Evolutionary conservation across 2,329 filamentous ascomycete species (phyloP).

Genomic region (Apiospora marii): DNA sequence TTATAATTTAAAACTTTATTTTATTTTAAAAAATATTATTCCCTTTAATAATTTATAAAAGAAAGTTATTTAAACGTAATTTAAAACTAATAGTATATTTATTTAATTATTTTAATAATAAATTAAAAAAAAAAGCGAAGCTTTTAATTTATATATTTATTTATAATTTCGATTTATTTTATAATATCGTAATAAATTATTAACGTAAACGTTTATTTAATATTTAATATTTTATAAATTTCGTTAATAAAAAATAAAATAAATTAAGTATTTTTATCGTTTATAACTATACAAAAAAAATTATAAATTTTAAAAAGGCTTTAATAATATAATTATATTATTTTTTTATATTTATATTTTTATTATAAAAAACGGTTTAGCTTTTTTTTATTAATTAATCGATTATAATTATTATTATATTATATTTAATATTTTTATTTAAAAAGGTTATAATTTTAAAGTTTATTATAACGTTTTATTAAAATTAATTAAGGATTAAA

Average conservation of each 20-base stretch:
- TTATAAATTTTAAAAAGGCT: not conserved
- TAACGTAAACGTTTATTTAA: slow-evolving; percentile 11
- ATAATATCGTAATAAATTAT: slow-evolving; percentile 26
- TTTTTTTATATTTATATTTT: slow-evolving; percentile 25
- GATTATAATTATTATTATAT: slow-evolving; percentile 14
- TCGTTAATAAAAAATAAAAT: slow-evolving; percentile 22
- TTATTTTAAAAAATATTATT: too few relatives aligned
- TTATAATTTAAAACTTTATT: too few relatives aligned
- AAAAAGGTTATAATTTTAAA: not conserved
- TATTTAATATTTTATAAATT: slow-evolving; percentile 27
- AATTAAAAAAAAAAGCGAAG: not conserved
- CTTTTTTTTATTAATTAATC: slow-evolving; percentile 1
- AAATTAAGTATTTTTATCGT: slow-evolving; percentile 25
- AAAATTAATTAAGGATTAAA: not conserved
- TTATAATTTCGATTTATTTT: slow-evolving; percentile 29
- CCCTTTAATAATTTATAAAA: not conserved
- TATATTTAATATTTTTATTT: slow-evolving; percentile 2
- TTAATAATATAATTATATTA: slow-evolving; percentile 26
- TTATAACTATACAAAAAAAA: not conserved
- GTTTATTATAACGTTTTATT: not conserved
- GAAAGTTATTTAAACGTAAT: not conserved
- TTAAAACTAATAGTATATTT: too few relatives aligned
- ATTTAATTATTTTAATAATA: too few relatives aligned
- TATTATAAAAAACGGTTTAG: slow-evolving; percentile 20
- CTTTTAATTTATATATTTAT: slow-evolving; percentile 28